Conservation (phyloP, 305 asterid genomes). For the Lippia alba region DNA sequence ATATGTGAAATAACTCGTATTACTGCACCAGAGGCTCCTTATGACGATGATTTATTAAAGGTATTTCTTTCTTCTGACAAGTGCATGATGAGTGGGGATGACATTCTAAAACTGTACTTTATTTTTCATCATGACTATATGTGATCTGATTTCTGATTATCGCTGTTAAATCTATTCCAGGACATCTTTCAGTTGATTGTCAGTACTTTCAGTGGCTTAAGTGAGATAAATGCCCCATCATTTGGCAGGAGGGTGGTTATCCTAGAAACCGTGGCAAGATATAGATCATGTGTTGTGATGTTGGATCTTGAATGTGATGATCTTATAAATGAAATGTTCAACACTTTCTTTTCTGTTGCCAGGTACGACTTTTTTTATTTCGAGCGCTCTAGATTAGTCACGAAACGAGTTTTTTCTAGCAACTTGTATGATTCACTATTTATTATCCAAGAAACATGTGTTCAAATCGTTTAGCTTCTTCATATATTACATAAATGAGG, state of each 20-base stretch:
- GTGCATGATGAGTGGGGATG: constrained; percentile 30
- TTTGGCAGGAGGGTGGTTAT: constrained; percentile 92
- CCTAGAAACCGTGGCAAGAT: constrained; percentile 94
- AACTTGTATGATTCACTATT: neutral
- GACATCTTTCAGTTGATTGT: constrained; percentile 88
- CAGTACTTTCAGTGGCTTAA: constrained; percentile 90
- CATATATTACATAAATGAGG: constrained; percentile 21
- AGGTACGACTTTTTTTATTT: constrained; percentile 55
- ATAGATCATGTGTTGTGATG: constrained; percentile 96
- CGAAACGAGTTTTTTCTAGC: constrained; percentile 23
- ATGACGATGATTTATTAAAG: constrained; percentile 77
- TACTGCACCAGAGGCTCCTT: constrained; percentile 96
- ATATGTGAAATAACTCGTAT: constrained; percentile 96
- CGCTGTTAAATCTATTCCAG: constrained; percentile 52
- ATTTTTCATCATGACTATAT: constrained; percentile 26
- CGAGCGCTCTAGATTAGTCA: constrained; percentile 27
- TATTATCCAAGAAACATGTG: constrained; percentile 20
- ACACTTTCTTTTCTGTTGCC: constrained; percentile 76
- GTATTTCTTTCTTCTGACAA: constrained; percentile 48
- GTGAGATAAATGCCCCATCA: constrained; percentile 71
- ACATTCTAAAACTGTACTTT: constrained; percentile 25
- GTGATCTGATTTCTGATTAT: constrained; percentile 34
- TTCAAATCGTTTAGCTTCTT: constrained; percentile 10
- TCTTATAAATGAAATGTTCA: constrained; percentile 87
- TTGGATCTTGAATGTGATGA: constrained; percentile 98